Evolutionary conservation across 352 stramenopile genomes (phyloP), one percentile per base, ranked within the genome.

Genomic region (Phytophthora sojae): DNA sequence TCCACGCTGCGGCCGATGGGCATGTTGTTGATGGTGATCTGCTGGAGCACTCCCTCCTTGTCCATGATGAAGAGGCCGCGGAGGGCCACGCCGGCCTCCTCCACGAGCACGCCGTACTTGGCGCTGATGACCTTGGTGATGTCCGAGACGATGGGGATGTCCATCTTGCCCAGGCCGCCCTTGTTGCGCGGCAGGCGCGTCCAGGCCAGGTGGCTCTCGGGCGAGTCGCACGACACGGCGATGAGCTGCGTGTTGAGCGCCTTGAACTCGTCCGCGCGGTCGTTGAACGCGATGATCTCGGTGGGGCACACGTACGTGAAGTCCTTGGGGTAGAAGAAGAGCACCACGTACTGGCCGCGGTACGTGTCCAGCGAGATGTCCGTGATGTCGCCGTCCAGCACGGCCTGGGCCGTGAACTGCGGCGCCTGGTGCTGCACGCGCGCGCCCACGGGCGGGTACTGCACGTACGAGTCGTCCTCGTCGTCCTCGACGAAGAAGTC

Each of bases 51-150:
- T 26, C 91, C 93, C 57, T 98, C 79, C 42, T 87, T 86, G 73
- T 98, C 91, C 71, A 98, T 98, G 76, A 98, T 96, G 78, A 98
- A 98, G 25, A 98, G 84, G 1, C 92, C 95, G 47, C 93, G 90
- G 23, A 98, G 82, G 23, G 94, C 91, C 37, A 97, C 76, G 39
- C 94, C 93, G 2, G 80, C 81, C 58, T 95, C 79, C 61, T 96
- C 86, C 15, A 97, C 73, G 14, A 98, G 82, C 57, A 98, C 93
- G 35, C 92, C 94, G 68, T 98, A 98, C 76, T 97, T 93, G 56
- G 82, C 81, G 51, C 90, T 83, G 75, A 98, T 97, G 61, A 91
- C 64, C 83, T 98, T 98, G 57, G 91, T 98, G 30, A 97, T 89
- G 73, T 98, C 95, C 9, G 92, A 84, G n/a, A 98, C 81, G 12